Evolutionary conservation across 2,329 filamentous ascomycete species (phyloP).

Genomic region (Phaeomoniella chlamydospora): DNA sequence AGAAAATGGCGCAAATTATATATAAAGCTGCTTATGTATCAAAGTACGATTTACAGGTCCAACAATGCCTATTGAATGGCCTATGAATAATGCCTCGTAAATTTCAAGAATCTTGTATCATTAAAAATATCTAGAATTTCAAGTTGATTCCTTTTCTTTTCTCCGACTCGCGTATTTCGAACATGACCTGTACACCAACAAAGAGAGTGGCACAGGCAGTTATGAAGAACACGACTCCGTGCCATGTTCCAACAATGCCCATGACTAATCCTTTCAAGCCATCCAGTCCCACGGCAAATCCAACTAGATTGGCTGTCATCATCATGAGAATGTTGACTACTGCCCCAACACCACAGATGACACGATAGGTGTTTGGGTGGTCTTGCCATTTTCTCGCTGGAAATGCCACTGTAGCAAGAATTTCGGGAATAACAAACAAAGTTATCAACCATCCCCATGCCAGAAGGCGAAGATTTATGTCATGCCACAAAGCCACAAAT

Average conservation of each 20-base stretch:
- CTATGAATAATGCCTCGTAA: too few species aligned
- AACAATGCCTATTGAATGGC: too few species aligned
- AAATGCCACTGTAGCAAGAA: constrained; percentile 57
- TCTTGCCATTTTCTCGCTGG: constrained; percentile 57
- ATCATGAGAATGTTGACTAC: constrained; percentile 84
- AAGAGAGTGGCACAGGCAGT: constrained; percentile 63
- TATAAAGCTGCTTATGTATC: too few species aligned
- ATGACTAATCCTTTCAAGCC: constrained; percentile 63
- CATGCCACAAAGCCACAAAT: constrained; percentile 96
- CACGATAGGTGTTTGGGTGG: constrained; percentile 57
- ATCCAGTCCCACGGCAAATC: constrained; percentile 84
- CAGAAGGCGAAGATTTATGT: constrained; percentile 77
- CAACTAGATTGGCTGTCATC: constrained; percentile 88
- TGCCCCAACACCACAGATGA: constrained; percentile 66
- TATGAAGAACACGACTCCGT: constrained; percentile 60
- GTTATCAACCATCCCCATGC: constrained; percentile 97
- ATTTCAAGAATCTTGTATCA: too few species aligned
- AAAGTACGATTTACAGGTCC: too few species aligned
- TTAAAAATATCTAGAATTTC: constrained; percentile 75
- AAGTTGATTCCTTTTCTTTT: constrained; percentile 65
- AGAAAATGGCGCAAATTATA: too few species aligned
- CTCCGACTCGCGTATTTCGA: constrained; percentile 81
- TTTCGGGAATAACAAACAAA: constrained; percentile 83
- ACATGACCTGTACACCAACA: constrained; percentile 84
- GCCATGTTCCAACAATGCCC: constrained; percentile 62